phyloP scores from a whole-genome alignment of 2,329 filamentous ascomycete genomes.

The Fusarium duplospermum region DNA sequence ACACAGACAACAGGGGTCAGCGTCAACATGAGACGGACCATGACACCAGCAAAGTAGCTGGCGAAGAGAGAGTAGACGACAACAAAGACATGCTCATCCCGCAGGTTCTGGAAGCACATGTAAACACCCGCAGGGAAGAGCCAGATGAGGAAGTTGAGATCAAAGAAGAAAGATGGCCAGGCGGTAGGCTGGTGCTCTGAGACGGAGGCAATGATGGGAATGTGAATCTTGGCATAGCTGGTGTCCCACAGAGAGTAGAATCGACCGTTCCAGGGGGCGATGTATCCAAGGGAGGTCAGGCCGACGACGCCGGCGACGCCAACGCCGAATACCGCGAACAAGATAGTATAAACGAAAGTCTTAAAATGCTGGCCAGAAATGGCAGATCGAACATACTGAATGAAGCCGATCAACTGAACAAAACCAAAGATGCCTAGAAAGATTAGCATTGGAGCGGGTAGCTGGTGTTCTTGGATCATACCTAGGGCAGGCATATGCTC shows the following conservation, averaged over 20 bases:
- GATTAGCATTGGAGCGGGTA: conserved; percentile 11
- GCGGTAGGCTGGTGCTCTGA: conserved; percentile 99
- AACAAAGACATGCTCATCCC: conserved; percentile 97
- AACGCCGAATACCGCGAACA: conserved; percentile 79
- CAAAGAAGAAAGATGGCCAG: conserved; percentile 99
- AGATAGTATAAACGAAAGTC: conserved; percentile 82
- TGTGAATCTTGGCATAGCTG: conserved; percentile 98
- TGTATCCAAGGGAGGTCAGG: conserved; percentile 89
- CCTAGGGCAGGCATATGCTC: conserved; percentile 98
- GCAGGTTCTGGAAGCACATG: conserved; percentile 93
- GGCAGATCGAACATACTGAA: conserved; percentile 89
- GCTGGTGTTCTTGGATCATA: conserved; percentile 49
- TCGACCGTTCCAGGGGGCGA: conserved; percentile 96
- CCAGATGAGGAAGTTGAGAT: conserved; percentile 98
- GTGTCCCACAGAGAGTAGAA: conserved; percentile 99
- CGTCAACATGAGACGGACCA: conserved; percentile 99
- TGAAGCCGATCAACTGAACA: conserved; percentile 90
- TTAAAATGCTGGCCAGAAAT: conserved; percentile 95
- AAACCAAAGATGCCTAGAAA: conserved; percentile 88
- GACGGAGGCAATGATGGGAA: conserved; percentile 99
- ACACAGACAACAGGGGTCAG: conserved; percentile 97
- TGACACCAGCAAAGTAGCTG: conserved; percentile 98
- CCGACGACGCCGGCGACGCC: conserved; percentile 81
- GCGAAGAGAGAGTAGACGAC: conserved; percentile 97
- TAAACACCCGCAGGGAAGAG: conserved; percentile 98